phyloP scores from a whole-genome alignment of 2,329 filamentous ascomycete species.

The Fusarium globosum region DNA sequence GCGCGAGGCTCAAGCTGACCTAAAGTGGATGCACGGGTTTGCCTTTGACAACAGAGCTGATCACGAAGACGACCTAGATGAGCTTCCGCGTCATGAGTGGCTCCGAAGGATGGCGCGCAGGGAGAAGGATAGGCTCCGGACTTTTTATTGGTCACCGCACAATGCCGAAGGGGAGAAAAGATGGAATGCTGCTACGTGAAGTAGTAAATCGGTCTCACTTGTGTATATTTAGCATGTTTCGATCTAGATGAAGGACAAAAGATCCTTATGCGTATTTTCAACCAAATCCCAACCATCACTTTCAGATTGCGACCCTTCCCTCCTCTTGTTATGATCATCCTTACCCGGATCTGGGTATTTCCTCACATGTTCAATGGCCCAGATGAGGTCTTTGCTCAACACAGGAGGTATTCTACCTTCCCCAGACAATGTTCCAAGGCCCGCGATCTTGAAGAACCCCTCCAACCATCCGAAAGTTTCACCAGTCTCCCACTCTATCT shows the following conservation, averaged over 20 bases:
- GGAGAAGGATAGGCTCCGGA: neutral
- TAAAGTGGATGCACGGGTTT: neutral
- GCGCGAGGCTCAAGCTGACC: neutral
- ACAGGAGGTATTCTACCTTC: slow-evolving; percentile 60
- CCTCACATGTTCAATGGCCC: slow-evolving; percentile 60
- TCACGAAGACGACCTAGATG: neutral
- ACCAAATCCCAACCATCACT: slow-evolving; percentile 28
- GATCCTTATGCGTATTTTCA: neutral
- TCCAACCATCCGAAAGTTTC: slow-evolving; percentile 62
- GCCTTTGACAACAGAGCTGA: neutral
- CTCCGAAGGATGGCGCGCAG: accelerated
- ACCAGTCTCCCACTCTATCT: slow-evolving; percentile 62
- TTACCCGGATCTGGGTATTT: slow-evolving; percentile 58
- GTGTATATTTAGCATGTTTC: neutral
- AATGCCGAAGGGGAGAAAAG: neutral
- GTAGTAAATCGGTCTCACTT: neutral
- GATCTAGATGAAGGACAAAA: slow-evolving; percentile 4
- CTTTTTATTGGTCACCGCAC: neutral
- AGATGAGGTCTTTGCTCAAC: slow-evolving; percentile 55
- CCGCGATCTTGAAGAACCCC: slow-evolving; percentile 60
- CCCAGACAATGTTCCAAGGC: slow-evolving; percentile 59
- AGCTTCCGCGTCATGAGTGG: neutral
- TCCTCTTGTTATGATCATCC: neutral
- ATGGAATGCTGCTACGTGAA: neutral
- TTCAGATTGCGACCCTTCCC: neutral